Conservation (phyloP, 2,329 filamentous ascomycete species). For the Cordyceps farinosa region DNA sequence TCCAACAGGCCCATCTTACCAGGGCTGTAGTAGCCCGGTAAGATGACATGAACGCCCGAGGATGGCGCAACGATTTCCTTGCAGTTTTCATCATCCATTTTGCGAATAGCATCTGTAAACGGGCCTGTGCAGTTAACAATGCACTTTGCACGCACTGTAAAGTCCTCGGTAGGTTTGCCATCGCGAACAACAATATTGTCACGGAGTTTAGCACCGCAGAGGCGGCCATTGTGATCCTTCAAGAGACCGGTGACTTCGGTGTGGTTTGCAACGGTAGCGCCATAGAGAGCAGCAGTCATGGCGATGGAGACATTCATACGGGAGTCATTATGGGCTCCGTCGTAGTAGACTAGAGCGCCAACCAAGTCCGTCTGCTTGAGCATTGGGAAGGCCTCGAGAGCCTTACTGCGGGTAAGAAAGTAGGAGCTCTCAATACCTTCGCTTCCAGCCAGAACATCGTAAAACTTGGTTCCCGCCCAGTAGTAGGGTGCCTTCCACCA, state of each 20-base stretch:
- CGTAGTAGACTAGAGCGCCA: conserved; percentile 85
- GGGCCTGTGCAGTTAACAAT: conserved; percentile 87
- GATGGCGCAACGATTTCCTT: conserved; percentile 81
- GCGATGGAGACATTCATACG: conserved; percentile 88
- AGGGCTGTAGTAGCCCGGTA: conserved; percentile 83
- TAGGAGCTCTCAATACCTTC: conserved; percentile 89
- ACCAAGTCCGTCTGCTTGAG: conserved; percentile 74
- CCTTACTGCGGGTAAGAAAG: conserved; percentile 82
- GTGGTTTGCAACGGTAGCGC: conserved; percentile 78
- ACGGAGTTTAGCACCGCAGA: conserved; percentile 70
- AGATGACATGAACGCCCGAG: conserved; percentile 80
- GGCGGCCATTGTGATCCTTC: conserved; percentile 68
- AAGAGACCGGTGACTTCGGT: conserved; percentile 73
- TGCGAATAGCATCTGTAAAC: conserved; percentile 80
- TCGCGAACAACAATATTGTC: conserved; percentile 66
- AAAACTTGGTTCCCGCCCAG: conserved; percentile 75
- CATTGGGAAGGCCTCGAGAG: conserved; percentile 85
- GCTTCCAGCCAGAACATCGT: conserved; percentile 79
- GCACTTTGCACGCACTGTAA: conserved; percentile 72
- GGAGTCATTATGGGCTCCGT: conserved; percentile 88
- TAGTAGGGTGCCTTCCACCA: conserved; percentile 79
- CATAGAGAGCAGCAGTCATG: conserved; percentile 85
- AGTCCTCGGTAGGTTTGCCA: conserved; percentile 55
- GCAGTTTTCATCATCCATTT: conserved; percentile 71
- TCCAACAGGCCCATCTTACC: conserved; percentile 85